Percentiles rank a stretch among this genome's conserved stretches.
phyloP scores from a whole-genome alignment of 305 asterid species.

The Fraxinus angustifolia region DNA sequence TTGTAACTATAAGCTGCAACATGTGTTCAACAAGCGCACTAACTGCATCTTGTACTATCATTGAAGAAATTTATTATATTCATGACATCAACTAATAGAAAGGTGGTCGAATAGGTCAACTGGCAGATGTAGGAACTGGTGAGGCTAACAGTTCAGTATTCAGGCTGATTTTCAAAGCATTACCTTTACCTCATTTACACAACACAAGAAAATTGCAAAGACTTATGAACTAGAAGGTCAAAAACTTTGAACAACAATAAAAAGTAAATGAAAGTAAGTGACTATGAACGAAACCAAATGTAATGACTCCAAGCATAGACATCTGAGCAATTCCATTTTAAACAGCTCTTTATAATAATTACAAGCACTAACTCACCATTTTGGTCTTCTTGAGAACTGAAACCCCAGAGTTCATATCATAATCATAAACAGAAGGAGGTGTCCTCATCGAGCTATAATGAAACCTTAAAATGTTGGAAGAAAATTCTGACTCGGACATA shows the following conservation, averaged over 20 bases:
- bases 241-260: background rate
- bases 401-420: slow-evolving; percentile 78
- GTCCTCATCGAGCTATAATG: slow-evolving; percentile 76
- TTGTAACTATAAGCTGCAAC: background rate
- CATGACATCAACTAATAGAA: background rate
- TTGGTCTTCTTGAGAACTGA: slow-evolving; percentile 86
- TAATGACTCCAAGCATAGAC: slow-evolving; percentile 13
- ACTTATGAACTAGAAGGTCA: background rate
- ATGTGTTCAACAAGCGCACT: background rate
- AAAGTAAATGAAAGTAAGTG: slow-evolving; percentile 6
- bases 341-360: slow-evolving; percentile 8
- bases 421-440: slow-evolving; percentile 85
- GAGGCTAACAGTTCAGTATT: background rate
- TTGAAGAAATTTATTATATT: background rate
- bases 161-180: background rate
- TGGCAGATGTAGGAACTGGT: background rate
- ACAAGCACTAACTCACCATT: slow-evolving; percentile 45
- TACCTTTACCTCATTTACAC: background rate
- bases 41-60: background rate
- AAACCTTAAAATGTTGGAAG: slow-evolving; percentile 75
- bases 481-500: slow-evolving; percentile 62
- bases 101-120: background rate
- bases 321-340: slow-evolving; percentile 2
- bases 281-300: slow-evolving; percentile 12
- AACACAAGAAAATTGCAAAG: background rate